Evolutionary conservation across 208 protist species (phyloP).

Genomic region (Trypanosoma conorhini): DNA sequence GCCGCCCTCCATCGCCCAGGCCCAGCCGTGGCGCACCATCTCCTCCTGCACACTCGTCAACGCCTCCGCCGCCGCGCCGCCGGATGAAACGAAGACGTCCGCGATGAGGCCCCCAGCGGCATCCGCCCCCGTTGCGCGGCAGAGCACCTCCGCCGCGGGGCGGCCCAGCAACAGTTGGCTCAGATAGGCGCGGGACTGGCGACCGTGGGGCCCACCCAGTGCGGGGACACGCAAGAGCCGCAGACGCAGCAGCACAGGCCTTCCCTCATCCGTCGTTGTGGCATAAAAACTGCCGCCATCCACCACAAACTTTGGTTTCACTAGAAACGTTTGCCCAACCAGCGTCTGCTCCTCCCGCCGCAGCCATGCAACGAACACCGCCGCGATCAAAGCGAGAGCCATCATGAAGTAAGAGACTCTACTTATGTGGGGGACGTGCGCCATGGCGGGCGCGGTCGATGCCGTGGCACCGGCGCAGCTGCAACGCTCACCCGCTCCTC

Average conservation of each 20-base stretch:
- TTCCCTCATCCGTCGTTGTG: conserved; percentile 19
- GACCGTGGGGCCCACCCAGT: conserved; percentile 20
- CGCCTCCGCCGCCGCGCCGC: neutral
- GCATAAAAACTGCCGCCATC: conserved; percentile 30
- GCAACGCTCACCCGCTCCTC: neutral
- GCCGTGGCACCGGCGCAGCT: neutral
- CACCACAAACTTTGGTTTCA: conserved; percentile 15
- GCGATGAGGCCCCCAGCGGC: conserved; percentile 13
- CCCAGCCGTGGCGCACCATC: conserved; percentile 27
- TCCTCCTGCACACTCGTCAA: conserved; percentile 18
- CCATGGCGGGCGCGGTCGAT: neutral
- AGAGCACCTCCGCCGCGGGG: conserved; percentile 3
- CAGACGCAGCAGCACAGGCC: conserved; percentile 20
- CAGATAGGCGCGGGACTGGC: conserved; percentile 10
- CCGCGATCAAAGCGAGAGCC: neutral
- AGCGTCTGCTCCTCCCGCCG: neutral
- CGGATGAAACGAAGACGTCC: conserved; percentile 9
- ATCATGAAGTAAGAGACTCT: neutral
- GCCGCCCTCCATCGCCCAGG: conserved; percentile 18
- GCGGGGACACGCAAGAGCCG: conserved; percentile 13
- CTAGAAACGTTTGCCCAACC: conserved; percentile 11
- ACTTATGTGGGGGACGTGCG: neutral
- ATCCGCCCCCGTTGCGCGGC: conserved; percentile 18
- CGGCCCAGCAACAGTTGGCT: conserved; percentile 4
- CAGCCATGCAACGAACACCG: neutral